These are phyloP conservation scores for Mycena polygramma DNA, from an alignment of 768 basidiomycete genomes.

Conservation along the genomic window DNA sequence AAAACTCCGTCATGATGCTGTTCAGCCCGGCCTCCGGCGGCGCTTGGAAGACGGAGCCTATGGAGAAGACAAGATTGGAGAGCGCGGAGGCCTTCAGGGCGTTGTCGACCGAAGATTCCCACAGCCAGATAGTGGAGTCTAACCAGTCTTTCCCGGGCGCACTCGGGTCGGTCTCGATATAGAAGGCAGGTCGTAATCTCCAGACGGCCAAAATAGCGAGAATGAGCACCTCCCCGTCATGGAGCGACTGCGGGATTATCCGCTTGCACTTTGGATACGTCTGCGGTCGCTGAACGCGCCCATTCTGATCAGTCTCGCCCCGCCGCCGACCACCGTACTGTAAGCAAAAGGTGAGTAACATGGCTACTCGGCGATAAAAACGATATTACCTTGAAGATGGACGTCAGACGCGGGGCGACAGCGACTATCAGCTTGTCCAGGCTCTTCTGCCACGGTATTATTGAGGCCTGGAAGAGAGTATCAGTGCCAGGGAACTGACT, in stretches of 20 bases:
- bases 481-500: not conserved
- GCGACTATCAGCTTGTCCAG: constrained; percentile 61
- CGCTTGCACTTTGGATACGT: constrained; percentile 73
- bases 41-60: constrained; percentile 59
- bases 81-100: constrained; percentile 75
- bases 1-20: constrained; percentile 56
- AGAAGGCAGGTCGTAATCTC: constrained; percentile 66
- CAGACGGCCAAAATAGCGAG: constrained; percentile 79
- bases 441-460: constrained; percentile 69
- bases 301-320: constrained; percentile 72
- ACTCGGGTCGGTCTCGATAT: constrained; percentile 54
- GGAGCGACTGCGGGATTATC: constrained; percentile 65
- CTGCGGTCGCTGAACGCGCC: constrained; percentile 65
- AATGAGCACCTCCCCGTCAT: constrained; percentile 78
- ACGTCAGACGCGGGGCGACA: constrained; percentile 63
- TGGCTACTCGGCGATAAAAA: not conserved
- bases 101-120: constrained; percentile 73
- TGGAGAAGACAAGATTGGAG: constrained; percentile 60
- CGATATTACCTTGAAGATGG: constrained; percentile 65
- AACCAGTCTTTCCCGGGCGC: constrained; percentile 63
- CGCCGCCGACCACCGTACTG: constrained; percentile 67
- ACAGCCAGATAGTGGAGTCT: constrained; percentile 62
- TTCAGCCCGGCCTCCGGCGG: constrained; percentile 45
- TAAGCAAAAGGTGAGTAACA: constrained; percentile 11
- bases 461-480: constrained; percentile 55